Conservation (phyloP, 73 alveolate species). For the Paramecium sexaurelia region DNA sequence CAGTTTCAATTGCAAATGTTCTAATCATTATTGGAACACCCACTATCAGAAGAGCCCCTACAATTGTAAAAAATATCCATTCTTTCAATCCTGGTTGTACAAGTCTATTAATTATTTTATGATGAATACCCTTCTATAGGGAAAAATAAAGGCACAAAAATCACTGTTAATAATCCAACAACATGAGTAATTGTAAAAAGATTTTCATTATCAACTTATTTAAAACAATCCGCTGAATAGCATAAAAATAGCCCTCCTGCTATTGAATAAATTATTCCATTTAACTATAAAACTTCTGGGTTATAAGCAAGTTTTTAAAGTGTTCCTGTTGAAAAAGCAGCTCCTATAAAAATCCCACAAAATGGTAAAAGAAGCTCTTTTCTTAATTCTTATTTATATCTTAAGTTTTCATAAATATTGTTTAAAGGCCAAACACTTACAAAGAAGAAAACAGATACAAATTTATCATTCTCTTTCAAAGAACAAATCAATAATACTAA, state of each 20-base stretch:
- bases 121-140: constrained; percentile 42
- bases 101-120: background rate
- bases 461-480: background rate
- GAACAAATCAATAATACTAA: background rate
- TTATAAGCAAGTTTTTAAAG: background rate
- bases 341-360: constrained; percentile 1
- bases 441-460: background rate
- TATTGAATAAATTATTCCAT: constrained; percentile 22
- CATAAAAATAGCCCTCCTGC: constrained; percentile 5
- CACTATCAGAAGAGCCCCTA: background rate
- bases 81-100: constrained; percentile 28
- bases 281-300: background rate
- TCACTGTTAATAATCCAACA: background rate
- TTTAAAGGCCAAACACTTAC: constrained; percentile 51
- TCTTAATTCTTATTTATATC: background rate
- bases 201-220: background rate
- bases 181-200: constrained; percentile 48
- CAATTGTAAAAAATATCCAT: constrained; percentile 22
- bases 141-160: constrained; percentile 30
- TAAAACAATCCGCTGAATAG: constrained; percentile 25
- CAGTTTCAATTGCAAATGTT: constrained; percentile 36
- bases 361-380: background rate
- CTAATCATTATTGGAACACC: constrained; percentile 36
- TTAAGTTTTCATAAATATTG: background rate
- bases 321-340: background rate